Base-by-base conservation (phyloP, 148 eudicot species). In the Diospyros kaki region DNA sequence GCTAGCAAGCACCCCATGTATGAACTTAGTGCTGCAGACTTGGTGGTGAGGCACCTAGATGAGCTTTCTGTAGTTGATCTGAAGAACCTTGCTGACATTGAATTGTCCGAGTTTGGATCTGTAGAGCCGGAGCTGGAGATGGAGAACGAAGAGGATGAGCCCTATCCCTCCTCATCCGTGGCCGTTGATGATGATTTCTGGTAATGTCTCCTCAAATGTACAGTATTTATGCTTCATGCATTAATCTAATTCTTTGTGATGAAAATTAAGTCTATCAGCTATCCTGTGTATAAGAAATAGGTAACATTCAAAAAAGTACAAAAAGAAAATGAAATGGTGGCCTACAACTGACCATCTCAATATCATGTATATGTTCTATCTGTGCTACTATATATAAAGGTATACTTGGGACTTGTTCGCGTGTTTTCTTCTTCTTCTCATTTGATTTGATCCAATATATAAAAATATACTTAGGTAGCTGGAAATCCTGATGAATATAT, bases 1-100 rank as follows among this genome's bases (percentile, higher is more conserved):
- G 98, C 98, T 43, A 95, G 98, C 75, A 95, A 95, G 84, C 96
- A 95, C 71, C 97, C 92, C 13, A 86, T 88, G 4, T 95, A 92
- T 75, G 98, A 95, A 84, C 96, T 95, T 28, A 89, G 86, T 9
- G 98, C 98, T 1, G 98, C 98, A 0, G 97, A 95, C 63, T 58
- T 91, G 87, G 97, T 95, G 28, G 98, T 95, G 78, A 87, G 86
- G 66, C 83, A 70, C 52, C 84, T 95, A 8, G 94, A 95, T 64
- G 98, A 95, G 90, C 91, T 95, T 17, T 75, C 98, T 0, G 80
- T 95, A 42, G 85, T 92, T 58, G 98, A 95, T 76, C 65, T 95
- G 78, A 95, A 95, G 91, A 92, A 95, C 64, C 86, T 95, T 66
- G 97, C 97, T 15, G 97, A 77, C 45, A 76, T 88, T 52, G 96